Percentiles rank a stretch among this genome's conserved stretches.
Evolutionary conservation across 306 rosid genomes (phyloP).

Genomic region (Sophora flavescens): DNA sequence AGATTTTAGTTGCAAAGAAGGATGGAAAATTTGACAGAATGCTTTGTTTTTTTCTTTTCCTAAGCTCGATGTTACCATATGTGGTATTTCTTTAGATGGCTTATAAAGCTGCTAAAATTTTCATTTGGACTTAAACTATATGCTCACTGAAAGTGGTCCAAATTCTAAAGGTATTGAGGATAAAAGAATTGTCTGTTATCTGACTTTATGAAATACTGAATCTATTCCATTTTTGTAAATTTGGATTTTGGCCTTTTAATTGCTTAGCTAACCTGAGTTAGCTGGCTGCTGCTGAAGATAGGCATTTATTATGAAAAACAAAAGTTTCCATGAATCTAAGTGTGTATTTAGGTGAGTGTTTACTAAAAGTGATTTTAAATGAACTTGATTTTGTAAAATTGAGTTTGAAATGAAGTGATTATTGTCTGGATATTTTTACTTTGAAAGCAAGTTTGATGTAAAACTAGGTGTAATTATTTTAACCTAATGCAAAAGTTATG

Average conservation of each 20-base stretch:
- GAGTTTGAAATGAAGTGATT: too few relatives aligned
- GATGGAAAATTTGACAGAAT: constrained; percentile 32
- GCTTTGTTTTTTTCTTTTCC: constrained; percentile 22
- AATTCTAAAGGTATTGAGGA: constrained; percentile 38
- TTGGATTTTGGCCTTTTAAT: constrained; percentile 43
- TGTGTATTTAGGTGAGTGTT: too few relatives aligned
- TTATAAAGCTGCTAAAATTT: constrained; percentile 24
- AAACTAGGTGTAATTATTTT: too few relatives aligned
- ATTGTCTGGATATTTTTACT: too few relatives aligned
- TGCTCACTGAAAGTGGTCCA: constrained; percentile 52
- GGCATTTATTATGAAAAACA: background rate
- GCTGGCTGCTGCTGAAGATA: constrained; percentile 38
- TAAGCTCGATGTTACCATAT: constrained; percentile 39
- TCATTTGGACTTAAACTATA: constrained; percentile 19
- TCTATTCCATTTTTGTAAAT: constrained; percentile 45
- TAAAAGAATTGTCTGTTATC: constrained; percentile 33
- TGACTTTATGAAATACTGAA: constrained; percentile 42
- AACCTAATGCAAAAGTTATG: too few relatives aligned
- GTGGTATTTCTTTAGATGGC: constrained; percentile 41
- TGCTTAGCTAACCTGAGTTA: constrained; percentile 18
- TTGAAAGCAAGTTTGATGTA: too few relatives aligned
- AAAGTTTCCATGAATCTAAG: background rate
- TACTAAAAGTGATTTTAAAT: too few relatives aligned
- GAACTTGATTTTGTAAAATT: too few relatives aligned
- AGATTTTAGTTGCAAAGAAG: constrained; percentile 42